These are phyloP conservation scores for Lactarius vividus DNA, from an alignment of 768 basidiomycete species.

Conservation along the genomic window DNA sequence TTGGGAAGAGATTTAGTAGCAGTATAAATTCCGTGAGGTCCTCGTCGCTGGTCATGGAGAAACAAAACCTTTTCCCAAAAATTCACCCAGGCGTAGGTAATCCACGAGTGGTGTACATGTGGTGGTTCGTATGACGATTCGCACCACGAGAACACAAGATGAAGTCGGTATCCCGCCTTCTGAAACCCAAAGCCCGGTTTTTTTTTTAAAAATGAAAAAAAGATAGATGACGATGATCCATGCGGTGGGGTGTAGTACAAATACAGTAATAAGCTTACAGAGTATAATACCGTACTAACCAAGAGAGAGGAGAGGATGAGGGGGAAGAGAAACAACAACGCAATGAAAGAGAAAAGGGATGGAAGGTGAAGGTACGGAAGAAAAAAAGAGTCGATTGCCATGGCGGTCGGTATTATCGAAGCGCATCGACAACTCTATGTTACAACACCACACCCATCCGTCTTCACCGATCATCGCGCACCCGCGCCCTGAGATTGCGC, in stretches of 20 bases:
- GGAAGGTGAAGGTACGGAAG: no score
- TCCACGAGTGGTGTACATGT: neutral
- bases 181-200: neutral
- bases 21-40: no score
- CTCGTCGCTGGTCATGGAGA: no score
- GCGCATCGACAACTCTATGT: neutral
- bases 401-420: neutral
- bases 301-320: neutral
- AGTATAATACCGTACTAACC: neutral
- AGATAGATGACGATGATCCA: neutral
- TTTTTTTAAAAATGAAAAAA: neutral
- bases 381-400: neutral
- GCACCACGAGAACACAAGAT: neutral
- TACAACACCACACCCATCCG: neutral
- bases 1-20: no score
- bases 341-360: neutral
- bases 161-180: neutral
- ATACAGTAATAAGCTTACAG: slow-evolving; percentile 23
- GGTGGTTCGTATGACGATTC: neutral
- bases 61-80: neutral
- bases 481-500: slow-evolving; percentile 24
- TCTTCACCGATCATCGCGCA: slow-evolving; percentile 8
- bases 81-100: neutral
- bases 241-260: slow-evolving; percentile 10
- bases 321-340: neutral